Evolutionary conservation across 148 eudicot genomes (phyloP).

Genomic region (Silene uniflora): DNA sequence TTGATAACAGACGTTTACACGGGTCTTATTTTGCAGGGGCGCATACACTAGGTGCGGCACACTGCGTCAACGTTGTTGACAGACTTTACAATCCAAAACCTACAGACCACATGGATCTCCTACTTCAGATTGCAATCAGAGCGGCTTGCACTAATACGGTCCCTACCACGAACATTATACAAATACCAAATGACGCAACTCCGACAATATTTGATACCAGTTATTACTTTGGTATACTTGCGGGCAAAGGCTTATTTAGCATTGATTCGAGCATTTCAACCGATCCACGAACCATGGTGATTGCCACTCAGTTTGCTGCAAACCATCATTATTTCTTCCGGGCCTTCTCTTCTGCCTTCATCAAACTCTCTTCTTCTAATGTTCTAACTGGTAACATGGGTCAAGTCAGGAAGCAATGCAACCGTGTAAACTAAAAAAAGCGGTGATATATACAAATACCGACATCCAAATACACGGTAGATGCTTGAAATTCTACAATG

Average conservation of each 20-base stretch:
- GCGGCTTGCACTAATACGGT: slow-evolving; percentile 31
- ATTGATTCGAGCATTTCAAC: slow-evolving; percentile 38
- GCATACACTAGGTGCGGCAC: slow-evolving; percentile 54
- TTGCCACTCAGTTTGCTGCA: slow-evolving; percentile 30
- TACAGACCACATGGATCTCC: slow-evolving; percentile 22
- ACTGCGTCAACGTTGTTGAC: slow-evolving; percentile 43
- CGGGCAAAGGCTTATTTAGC: slow-evolving; percentile 40
- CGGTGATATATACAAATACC: too few relatives aligned
- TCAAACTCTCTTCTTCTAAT: slow-evolving; percentile 41
- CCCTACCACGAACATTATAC: slow-evolving; percentile 26
- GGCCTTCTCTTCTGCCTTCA: slow-evolving; percentile 50
- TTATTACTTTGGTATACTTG: slow-evolving; percentile 30
- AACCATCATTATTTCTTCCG: slow-evolving; percentile 38
- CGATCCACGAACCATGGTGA: slow-evolving; percentile 34
- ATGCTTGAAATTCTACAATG: not conserved
- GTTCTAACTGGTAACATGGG: slow-evolving; percentile 51
- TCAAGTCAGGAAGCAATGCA: slow-evolving; percentile 41
- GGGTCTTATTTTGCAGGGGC: slow-evolving; percentile 34
- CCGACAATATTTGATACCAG: slow-evolving; percentile 41
- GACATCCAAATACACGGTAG: too few relatives aligned
- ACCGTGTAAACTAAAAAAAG: slow-evolving; percentile 19
- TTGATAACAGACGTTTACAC: not conserved
- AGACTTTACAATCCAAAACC: slow-evolving; percentile 25
- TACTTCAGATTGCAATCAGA: slow-evolving; percentile 22
- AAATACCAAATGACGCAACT: slow-evolving; percentile 41